These are phyloP conservation scores for Leishmania braziliensis DNA, from an alignment of 208 protist species.

Conservation along the genomic window DNA sequence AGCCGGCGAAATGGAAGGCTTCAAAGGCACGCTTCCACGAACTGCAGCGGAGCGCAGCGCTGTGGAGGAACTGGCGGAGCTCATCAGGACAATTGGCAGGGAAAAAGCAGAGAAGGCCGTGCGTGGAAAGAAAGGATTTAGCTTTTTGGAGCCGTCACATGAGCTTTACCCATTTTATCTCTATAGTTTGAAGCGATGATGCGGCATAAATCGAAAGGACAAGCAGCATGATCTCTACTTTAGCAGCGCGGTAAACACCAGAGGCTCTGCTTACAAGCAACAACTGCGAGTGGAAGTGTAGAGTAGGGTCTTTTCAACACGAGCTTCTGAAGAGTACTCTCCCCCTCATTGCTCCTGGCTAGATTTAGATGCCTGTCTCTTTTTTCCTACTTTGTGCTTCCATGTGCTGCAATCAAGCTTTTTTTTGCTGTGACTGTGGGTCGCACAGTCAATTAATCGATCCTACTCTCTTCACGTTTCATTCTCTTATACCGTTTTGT, in stretches of 20 bases:
- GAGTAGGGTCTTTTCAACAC: neutral
- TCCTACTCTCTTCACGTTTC: neutral
- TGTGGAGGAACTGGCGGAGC: conserved; percentile 70
- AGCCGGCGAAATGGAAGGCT: conserved; percentile 29
- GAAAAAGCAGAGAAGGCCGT: conserved; percentile 75
- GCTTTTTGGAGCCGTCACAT: conserved; percentile 71
- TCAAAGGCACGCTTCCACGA: conserved; percentile 40
- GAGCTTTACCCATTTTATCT: conserved; percentile 78
- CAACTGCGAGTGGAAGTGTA: neutral
- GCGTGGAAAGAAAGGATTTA: conserved; percentile 76
- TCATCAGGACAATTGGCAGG: conserved; percentile 55
- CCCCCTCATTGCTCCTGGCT: neutral
- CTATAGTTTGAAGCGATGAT: conserved; percentile 38
- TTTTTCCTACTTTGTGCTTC: neutral
- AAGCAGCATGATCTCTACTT: conserved; percentile 3
- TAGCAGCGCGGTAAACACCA: neutral
- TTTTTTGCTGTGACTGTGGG: neutral
- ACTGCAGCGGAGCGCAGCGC: conserved; percentile 59
- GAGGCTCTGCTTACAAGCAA: conserved; percentile 1
- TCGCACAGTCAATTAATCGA: neutral
- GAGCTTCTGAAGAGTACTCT: neutral
- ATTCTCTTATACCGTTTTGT: neutral
- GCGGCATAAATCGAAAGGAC: conserved; percentile 4
- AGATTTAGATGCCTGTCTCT: neutral
- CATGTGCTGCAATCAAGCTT: neutral